Percentiles rank a stretch among this genome's conserved stretches.
These are phyloP conservation scores for Solanum hybrid DNA, from an alignment of 305 asterid genomes.

Conservation along the genomic window DNA sequence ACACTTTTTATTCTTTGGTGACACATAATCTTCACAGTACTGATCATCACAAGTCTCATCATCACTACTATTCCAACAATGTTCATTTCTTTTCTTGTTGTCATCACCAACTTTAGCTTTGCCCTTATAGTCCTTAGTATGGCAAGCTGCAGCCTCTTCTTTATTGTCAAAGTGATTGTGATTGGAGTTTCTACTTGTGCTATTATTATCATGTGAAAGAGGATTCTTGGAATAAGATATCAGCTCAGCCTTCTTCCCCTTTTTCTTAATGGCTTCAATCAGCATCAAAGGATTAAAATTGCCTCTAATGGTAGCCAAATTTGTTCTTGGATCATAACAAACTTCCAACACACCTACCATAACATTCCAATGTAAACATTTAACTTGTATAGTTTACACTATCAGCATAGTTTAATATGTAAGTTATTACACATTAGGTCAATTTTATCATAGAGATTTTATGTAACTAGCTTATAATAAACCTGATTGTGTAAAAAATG, in stretches of 20 bases:
- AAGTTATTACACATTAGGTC: neutral
- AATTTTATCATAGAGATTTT: neutral
- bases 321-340: conserved; percentile 13
- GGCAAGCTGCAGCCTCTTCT: neutral
- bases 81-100: neutral
- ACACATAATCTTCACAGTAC: neutral
- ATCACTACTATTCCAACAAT: neutral
- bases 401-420: neutral
- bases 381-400: neutral
- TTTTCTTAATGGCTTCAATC: conserved; percentile 12
- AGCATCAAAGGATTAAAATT: conserved; percentile 20
- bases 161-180: neutral
- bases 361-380: neutral
- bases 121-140: neutral
- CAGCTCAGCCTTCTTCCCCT: conserved; percentile 29
- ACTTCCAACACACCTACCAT: conserved; percentile 26
- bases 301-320: conserved; percentile 27
- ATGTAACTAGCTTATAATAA: neutral
- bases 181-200: neutral
- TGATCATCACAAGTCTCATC: neutral
- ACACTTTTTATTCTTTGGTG: neutral
- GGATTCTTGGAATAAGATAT: conserved; percentile 2
- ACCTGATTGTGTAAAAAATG: neutral
- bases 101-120: neutral
- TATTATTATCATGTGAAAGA: neutral